Conservation (phyloP, 2,329 filamentous ascomycete species). For the Trichoderma sp. region DNA sequence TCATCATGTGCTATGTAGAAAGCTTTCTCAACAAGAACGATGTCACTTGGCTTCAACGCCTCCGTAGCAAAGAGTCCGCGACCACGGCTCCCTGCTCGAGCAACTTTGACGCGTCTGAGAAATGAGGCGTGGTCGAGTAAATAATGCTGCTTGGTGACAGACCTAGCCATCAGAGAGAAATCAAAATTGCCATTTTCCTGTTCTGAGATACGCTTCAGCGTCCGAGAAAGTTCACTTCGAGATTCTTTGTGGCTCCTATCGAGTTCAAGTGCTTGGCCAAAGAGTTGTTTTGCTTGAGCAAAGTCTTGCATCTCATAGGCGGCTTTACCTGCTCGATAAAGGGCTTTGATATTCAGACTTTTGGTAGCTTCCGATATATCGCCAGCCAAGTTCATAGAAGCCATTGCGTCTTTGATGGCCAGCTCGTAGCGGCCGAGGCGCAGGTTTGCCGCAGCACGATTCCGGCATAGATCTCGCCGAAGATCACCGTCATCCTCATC, state of each 20-base stretch:
- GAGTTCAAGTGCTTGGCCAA: neutral
- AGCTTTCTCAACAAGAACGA: neutral
- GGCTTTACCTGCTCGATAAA: neutral
- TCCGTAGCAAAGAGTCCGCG: neutral
- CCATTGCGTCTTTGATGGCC: neutral
- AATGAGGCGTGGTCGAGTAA: neutral
- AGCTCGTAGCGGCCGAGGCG: neutral
- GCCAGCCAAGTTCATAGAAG: neutral
- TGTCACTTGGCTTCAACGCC: neutral
- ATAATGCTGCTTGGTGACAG: neutral
- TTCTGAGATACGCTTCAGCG: neutral
- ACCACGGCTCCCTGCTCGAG: neutral
- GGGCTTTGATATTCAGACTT: neutral
- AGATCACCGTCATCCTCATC: neutral
- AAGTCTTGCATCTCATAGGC: neutral
- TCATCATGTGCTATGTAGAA: neutral
- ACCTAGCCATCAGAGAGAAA: neutral
- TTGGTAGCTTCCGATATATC: neutral
- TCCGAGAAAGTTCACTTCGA: neutral
- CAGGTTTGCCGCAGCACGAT: neutral
- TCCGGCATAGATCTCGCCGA: neutral
- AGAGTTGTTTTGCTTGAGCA: neutral
- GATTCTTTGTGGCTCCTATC: neutral
- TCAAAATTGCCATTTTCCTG: neutral
- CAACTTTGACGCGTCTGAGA: neutral